Base-by-base conservation (phyloP, 176 grass and related monocot species). In the Puccinellia tenuiflora region DNA sequence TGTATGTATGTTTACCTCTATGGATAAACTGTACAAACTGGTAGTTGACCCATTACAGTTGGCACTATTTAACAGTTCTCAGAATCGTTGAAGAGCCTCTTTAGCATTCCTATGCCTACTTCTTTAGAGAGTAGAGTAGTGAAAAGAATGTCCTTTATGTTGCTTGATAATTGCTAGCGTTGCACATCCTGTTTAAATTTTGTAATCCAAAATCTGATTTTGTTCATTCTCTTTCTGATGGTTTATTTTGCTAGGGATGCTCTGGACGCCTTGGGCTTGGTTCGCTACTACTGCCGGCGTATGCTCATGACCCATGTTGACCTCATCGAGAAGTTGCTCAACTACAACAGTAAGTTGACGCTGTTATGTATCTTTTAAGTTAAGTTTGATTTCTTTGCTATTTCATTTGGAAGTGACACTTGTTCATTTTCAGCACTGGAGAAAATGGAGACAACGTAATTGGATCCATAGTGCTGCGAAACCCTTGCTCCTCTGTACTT, bases 241-340 rank as follows among this genome's bases (percentile, higher is more conserved):
- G 5, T 61, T 13, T 66, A 51, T 75, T 3, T 87, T 86, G 16
- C 13, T 74, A 98, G 95, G 33, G 95, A 98, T 95, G 95, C 95
- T 83, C 46, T 98, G 29, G 95, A 98, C 83, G 90, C 90, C 55
- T 79, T 98, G 90, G 85, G 89, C 37, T 86, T 95, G 79, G 90
- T 93, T 14, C 92, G 95, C 39, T 98, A 98, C 77, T 98, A 92
- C 83, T 98, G 95, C 71, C 79, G 95, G 79, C 78, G 88, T 63
- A 98, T 98, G 95, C 92, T 98, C 25, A 98, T 98, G 95, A 98
- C 95, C 55, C 95, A 98, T 95, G 95, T 98, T 76, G 95, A 98
- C 65, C 95, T 95, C 71, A 98, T 95, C 0, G 92, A 98, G 65
- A 98, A 98, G 82, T 81, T 98, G 77, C 92, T 98, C 29, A 98